phyloP scores from a whole-genome alignment of 495 filamentous ascomycete genomes.

The Trichodelitschia bisporula region DNA sequence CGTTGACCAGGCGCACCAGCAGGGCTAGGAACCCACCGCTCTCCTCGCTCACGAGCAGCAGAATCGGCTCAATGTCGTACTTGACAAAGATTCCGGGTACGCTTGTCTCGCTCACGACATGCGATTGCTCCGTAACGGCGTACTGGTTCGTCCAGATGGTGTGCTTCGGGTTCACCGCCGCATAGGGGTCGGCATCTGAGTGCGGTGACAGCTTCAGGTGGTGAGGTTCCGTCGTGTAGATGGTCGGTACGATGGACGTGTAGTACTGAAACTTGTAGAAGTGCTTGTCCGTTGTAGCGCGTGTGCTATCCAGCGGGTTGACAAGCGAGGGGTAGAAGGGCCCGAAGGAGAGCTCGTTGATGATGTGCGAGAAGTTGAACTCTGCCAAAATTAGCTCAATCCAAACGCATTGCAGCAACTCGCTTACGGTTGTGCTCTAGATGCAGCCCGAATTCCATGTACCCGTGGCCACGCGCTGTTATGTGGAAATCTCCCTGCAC shows the following conservation, averaged over 20 bases:
- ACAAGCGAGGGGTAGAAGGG: slow-evolving; percentile 79
- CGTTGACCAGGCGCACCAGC: slow-evolving; percentile 49
- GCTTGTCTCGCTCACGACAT: slow-evolving; percentile 35
- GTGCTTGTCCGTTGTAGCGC: slow-evolving; percentile 44
- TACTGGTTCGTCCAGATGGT: slow-evolving; percentile 92
- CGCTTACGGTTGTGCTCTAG: slow-evolving; percentile 60
- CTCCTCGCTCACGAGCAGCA: slow-evolving; percentile 63
- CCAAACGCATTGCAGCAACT: not conserved
- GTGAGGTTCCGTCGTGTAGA: slow-evolving; percentile 46
- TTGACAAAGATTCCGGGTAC: slow-evolving; percentile 96
- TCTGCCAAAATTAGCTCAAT: slow-evolving; percentile 20
- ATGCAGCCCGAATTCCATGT: slow-evolving; percentile 54
- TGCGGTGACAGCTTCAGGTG: slow-evolving; percentile 8
- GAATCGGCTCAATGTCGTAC: slow-evolving; percentile 94
- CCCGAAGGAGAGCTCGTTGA: slow-evolving; percentile 90
- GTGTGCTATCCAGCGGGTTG: slow-evolving; percentile 85
- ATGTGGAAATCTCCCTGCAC: slow-evolving; percentile 98
- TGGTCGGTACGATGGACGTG: slow-evolving; percentile 86
- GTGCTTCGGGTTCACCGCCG: slow-evolving; percentile 16
- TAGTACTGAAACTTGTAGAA: slow-evolving; percentile 99
- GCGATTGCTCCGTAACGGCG: slow-evolving; percentile 70
- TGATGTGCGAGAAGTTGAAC: slow-evolving; percentile 97
- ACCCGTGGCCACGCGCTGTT: slow-evolving; percentile 85
- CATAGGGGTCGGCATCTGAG: slow-evolving; percentile 5
- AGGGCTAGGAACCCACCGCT: slow-evolving; percentile 48